Percentiles rank a stretch among this genome's conserved stretches.
These are phyloP conservation scores for Podila minutissima DNA, from an alignment of 192 early-diverging fungal species.

Conservation along the genomic window DNA sequence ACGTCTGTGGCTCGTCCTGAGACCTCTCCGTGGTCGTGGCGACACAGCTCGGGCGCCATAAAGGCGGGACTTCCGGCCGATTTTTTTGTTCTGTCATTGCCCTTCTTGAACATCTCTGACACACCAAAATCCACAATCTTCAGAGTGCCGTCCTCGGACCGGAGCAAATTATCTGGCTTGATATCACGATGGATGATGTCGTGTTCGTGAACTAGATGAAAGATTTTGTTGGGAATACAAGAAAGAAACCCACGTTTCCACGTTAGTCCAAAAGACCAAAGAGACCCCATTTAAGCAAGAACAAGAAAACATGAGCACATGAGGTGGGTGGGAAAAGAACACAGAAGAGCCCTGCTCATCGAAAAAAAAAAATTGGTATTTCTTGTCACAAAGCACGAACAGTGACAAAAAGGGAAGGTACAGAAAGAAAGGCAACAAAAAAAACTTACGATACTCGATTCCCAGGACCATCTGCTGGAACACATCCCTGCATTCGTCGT, in stretches of 20 bases:
- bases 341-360: too few relatives aligned
- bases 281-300: too few relatives aligned
- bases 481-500: slow-evolving; percentile 68
- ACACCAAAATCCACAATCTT: slow-evolving; percentile 99
- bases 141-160: slow-evolving; percentile 77
- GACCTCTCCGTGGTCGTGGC: slow-evolving; percentile 73
- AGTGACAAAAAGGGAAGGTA: background rate
- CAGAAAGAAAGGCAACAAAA: slow-evolving; percentile 6
- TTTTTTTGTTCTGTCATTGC: slow-evolving; percentile 76
- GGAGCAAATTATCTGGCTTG: slow-evolving; percentile 95
- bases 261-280: too few relatives aligned
- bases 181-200: slow-evolving; percentile 93
- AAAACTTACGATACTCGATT: slow-evolving; percentile 86
- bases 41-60: slow-evolving; percentile 74
- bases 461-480: slow-evolving; percentile 89
- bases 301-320: too few relatives aligned
- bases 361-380: too few relatives aligned
- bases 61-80: slow-evolving; percentile 93
- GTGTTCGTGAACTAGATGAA: slow-evolving; percentile 84
- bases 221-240: too few relatives aligned
- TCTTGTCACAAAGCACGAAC: too few relatives aligned
- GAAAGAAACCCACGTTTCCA: too few relatives aligned
- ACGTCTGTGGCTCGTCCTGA: slow-evolving; percentile 86
- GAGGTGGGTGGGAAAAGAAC: too few relatives aligned
- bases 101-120: slow-evolving; percentile 86